A percentile compares a stretch with the other conserved stretches of the same genome.
These are phyloP conservation scores for Sugiyamaella lignohabitans DNA, from an alignment of 805 yeast species.

Conservation along the genomic window DNA sequence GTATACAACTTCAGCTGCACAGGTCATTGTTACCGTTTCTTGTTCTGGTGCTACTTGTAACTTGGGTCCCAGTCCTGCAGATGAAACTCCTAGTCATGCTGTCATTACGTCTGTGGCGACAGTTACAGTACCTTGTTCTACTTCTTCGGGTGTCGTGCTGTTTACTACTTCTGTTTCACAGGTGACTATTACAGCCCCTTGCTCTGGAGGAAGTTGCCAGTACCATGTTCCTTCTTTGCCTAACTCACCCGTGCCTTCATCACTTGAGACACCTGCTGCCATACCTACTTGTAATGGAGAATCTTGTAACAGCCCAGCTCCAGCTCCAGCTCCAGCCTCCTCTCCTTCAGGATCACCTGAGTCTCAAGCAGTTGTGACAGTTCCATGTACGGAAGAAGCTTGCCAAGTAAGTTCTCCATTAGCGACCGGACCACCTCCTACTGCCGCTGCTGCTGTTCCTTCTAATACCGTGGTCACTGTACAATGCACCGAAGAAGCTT, in stretches of 20 bases:
- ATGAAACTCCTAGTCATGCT: not conserved
- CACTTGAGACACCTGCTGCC: slow-evolving; percentile 51
- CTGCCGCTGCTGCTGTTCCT: slow-evolving; percentile 25
- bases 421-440: not conserved
- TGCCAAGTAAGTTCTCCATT: not conserved
- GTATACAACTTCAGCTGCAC: not conserved
- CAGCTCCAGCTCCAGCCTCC: not conserved
- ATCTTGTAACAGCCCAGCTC: not conserved
- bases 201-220: too few species aligned
- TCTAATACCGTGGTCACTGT: too few species aligned
- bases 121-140: slow-evolving; percentile 13
- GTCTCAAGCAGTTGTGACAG: slow-evolving; percentile 44
- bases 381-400: slow-evolving; percentile 64
- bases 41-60: slow-evolving; percentile 3
- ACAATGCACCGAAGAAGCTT: too few species aligned
- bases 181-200: slow-evolving; percentile 1
- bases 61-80: too few species aligned
- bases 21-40: slow-evolving; percentile 1
- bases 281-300: slow-evolving; percentile 45
- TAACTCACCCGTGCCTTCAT: slow-evolving; percentile 26
- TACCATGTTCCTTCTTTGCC: slow-evolving; percentile 3
- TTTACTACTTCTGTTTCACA: not conserved
- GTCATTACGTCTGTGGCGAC: slow-evolving; percentile 5
- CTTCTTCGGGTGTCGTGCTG: not conserved
- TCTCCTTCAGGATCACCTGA: slow-evolving; percentile 29